Evolutionary conservation across 2,329 filamentous ascomycete species (phyloP), one percentile per base, ranked within the genome.

Genomic region (Cytospora schulzeri): DNA sequence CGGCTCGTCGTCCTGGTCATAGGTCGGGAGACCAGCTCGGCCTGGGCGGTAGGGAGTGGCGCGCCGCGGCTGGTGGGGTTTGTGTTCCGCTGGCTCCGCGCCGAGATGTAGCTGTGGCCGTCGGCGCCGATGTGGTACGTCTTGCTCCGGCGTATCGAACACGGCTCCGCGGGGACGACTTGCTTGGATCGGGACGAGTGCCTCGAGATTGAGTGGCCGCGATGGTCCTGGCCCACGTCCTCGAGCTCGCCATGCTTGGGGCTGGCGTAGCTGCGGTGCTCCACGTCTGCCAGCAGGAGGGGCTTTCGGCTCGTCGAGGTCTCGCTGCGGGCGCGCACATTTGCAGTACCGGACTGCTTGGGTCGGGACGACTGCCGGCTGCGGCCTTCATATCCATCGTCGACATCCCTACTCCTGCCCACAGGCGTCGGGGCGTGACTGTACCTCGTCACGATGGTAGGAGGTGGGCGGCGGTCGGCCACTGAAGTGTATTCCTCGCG

Each of bases 91-190:
- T 76, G 75, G 69, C 73, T 80, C 11, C 77, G 74, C 3, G 78
- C 75, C 14, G 82, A 83, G 60, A 80, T 76, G 65, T 80, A 83
- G 41, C 78, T 78, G 24, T 80, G 77, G 19, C 74, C 74, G 14
- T 50, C 63, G 48, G 63, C 58, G 73, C 68, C 45, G 17, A 64
- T 63, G 52, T 74, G 71, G 62, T 71, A 73, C 4, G 58, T 77
- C 70, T 35, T 73, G 70, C 26, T 67, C 55, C 22, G 69, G 61
- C 26, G 68, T 65, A 50, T 71, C 67, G 61, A 61, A 45, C 58
- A 50, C 45, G 68, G 64, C 45, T 24, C 51, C 61, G 52, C 26
- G 60, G 57, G 6, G 28, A 14, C 22, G 45, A 12, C 9, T 12
- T 54, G 54, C 50, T 35, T 61, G 19, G 64, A 45, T 19, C 29